Base-by-base conservation (phyloP, 495 filamentous ascomycete species). In the Cercophora sp. region DNA sequence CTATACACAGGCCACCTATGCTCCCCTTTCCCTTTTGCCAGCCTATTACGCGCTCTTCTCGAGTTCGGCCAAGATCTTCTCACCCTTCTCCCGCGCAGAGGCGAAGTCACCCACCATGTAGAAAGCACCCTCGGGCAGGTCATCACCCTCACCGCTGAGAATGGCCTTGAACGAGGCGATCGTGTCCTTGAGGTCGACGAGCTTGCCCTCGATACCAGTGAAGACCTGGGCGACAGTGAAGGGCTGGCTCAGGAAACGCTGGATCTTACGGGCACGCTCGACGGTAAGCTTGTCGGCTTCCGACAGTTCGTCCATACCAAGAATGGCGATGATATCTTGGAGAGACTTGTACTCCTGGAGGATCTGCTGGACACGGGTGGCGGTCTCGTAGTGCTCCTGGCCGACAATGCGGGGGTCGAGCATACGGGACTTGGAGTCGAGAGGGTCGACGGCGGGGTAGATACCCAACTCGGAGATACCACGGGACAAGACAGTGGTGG, bases 401-500 rank as follows among this genome's bases (percentile, higher is more conserved):
- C 93, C 93, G 66, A 98, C 88, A 65, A 98, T 84, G 85, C 92
- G 91, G 72, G 93, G 88, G 79, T 98, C 94, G 70, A 98, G 82
- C 90, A 98, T 96, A 85, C 93, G 91, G 63, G 91, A 96, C 81
- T 94, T 97, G 76, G 91, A 96, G 81, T 98, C 93, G 40, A 98
- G 89, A 71, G 93, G 93, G 69, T 98, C 93, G 84, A 98, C 93
- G 72, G 93, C 93, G 54, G 93, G 93, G 82, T 98, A 98, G 85
- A 97, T 98, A 88, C 93, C 93, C 85, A 98, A 84, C 82, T 98
- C 93, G 63, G 93, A 98, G 77, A 98, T 98, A 90, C 93, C 94
- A 87, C 93, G 93, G 63, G 93, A 98, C 82, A 98, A 79, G 67
- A 98, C 93, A 84, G 94, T 98, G 78, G 93, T 98, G 84, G 93